A percentile compares a stretch with the other conserved stretches of the same genome.
Conservation (phyloP, 495 filamentous ascomycete species). For the Rhypophila decipiens region DNA sequence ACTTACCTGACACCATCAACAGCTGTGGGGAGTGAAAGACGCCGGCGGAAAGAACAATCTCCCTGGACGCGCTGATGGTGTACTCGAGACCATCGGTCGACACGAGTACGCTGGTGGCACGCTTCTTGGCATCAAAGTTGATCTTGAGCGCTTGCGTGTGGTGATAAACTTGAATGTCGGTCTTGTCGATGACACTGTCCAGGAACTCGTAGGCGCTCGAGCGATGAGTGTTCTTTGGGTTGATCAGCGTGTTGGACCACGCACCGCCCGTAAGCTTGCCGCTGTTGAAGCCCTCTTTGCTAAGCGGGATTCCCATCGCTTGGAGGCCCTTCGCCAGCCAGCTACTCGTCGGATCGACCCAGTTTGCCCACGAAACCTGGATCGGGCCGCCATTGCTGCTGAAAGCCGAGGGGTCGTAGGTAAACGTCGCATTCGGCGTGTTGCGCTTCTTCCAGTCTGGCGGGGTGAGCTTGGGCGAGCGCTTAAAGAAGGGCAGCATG, state of each 20-base stretch:
- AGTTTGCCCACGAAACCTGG: constrained; percentile 15
- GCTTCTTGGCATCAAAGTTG: constrained; percentile 18
- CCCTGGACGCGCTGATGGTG: constrained; percentile 30
- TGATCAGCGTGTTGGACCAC: constrained; percentile 22
- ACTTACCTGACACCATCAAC: constrained; percentile 39
- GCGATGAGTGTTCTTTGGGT: constrained; percentile 15
- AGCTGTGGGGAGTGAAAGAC: constrained; percentile 41
- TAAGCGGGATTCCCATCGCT: constrained; percentile 27
- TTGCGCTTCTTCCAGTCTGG: constrained; percentile 19
- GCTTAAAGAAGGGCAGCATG: constrained; percentile 38
- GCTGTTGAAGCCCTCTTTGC: constrained; percentile 22
- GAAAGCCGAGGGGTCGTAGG: constrained; percentile 17
- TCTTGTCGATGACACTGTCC: constrained; percentile 13
- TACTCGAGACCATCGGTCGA: constrained; percentile 22
- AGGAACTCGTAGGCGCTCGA: constrained; percentile 22
- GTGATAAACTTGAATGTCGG: constrained; percentile 23
- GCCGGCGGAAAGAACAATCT: constrained; percentile 43
- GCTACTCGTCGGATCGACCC: constrained; percentile 20
- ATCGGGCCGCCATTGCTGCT: constrained; percentile 12
- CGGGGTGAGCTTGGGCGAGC: constrained; percentile 27
- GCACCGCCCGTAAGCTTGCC: constrained; percentile 28
- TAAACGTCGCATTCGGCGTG: constrained; percentile 18
- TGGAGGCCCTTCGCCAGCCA: constrained; percentile 30
- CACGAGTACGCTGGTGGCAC: constrained; percentile 33
- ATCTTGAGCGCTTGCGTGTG: constrained; percentile 31